These are phyloP conservation scores for Hortiboletus campestris DNA, from an alignment of 768 basidiomycete genomes.

Conservation along the genomic window DNA sequence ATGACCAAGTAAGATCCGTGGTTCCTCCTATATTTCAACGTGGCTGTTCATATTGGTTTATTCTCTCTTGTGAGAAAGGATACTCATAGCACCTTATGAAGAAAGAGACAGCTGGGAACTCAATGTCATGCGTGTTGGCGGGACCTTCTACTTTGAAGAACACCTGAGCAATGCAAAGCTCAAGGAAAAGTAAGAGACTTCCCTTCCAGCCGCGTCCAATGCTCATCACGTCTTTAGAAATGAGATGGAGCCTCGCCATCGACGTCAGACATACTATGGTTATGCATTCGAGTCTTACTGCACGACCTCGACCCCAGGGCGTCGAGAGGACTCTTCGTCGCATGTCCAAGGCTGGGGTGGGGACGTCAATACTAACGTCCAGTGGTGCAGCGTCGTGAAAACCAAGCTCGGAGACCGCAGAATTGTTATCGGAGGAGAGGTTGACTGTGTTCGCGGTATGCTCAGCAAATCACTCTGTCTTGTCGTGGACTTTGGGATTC, in stretches of 20 bases:
- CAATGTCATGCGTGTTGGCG: slow-evolving; percentile 76
- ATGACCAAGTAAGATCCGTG: slow-evolving; percentile 68
- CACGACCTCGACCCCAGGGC: slow-evolving; percentile 43
- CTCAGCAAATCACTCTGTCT: not conserved
- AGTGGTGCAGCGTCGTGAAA: slow-evolving; percentile 89
- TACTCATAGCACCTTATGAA: slow-evolving; percentile 82
- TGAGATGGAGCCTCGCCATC: slow-evolving; percentile 61
- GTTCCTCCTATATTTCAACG: not conserved
- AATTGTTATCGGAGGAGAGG: slow-evolving; percentile 83
- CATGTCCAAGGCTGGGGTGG: slow-evolving; percentile 62
- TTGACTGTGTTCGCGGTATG: slow-evolving; percentile 82
- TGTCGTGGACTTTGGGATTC: not conserved
- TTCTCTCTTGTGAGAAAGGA: slow-evolving; percentile 49
- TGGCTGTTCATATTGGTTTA: slow-evolving; percentile 14
- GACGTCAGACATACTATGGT: slow-evolving; percentile 72
- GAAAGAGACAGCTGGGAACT: slow-evolving; percentile 75
- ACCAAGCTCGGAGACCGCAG: slow-evolving; percentile 74
- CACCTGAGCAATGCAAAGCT: slow-evolving; percentile 59
- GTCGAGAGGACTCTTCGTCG: slow-evolving; percentile 20
- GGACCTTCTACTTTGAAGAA: slow-evolving; percentile 74
- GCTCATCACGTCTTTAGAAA: slow-evolving; percentile 43
- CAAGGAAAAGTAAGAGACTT: slow-evolving; percentile 55
- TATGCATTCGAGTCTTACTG: slow-evolving; percentile 91
- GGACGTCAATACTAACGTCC: slow-evolving; percentile 83
- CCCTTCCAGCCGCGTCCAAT: not conserved